Evolutionary conservation across 176 grass and related monocot species (phyloP).

Genomic region (Paspalum notatum): DNA sequence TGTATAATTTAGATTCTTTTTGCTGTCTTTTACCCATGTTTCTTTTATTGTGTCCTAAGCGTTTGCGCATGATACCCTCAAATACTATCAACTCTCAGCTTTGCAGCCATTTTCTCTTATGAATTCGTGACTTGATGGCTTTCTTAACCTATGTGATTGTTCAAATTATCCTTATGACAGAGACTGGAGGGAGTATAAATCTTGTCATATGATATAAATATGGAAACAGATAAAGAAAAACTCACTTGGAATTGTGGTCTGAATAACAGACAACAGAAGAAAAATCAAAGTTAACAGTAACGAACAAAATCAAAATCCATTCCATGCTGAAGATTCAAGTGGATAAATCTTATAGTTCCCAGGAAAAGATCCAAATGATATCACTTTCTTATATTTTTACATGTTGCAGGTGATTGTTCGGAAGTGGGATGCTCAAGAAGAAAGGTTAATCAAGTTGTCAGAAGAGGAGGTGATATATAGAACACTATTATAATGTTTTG

Average conservation of each 20-base stretch:
- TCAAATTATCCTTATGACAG: not conserved
- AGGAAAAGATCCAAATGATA: not conserved
- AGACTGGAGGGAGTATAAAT: not conserved
- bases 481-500: conserved; percentile 5
- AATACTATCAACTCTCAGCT: not conserved
- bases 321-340: not conserved
- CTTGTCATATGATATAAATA: not conserved
- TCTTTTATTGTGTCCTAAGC: not conserved
- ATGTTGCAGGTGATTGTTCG: conserved; percentile 64
- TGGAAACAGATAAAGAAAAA: not conserved
- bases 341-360: not conserved
- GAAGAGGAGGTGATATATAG: conserved; percentile 76
- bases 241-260: not conserved
- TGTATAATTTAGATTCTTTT: not conserved
- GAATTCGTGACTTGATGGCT: not conserved
- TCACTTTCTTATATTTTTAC: not conserved
- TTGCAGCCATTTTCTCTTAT: not conserved
- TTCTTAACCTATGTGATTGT: not conserved
- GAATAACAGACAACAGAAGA: not conserved
- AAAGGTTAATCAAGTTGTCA: conserved; percentile 64
- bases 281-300: not conserved
- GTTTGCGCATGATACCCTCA: not conserved
- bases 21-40: not conserved
- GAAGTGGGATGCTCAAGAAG: conserved; percentile 76
- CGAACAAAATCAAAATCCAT: not conserved